A percentile compares a stretch with the other conserved stretches of the same genome.
phyloP scores from a whole-genome alignment of 2,329 filamentous ascomycete genomes.

The Leptodontidium sp. region DNA sequence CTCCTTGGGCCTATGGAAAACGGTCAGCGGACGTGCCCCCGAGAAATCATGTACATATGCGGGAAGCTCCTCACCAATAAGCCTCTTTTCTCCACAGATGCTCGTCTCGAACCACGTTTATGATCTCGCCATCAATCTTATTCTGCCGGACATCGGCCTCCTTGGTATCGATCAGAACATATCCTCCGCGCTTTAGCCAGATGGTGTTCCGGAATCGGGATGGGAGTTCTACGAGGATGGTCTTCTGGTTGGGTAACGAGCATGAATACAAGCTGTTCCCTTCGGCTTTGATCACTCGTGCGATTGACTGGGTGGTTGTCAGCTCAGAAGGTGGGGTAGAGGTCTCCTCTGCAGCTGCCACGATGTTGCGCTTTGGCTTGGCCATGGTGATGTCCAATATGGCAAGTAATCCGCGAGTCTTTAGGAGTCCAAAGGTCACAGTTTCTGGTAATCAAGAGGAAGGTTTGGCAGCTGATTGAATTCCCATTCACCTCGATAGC shows the following conservation, averaged over 20 bases:
- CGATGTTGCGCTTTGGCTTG: constrained; percentile 78
- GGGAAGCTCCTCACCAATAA: constrained; percentile 72
- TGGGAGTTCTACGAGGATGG: constrained; percentile 81
- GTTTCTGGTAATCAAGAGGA: not conserved
- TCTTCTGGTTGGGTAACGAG: constrained; percentile 70
- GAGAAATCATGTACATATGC: not conserved
- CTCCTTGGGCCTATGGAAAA: constrained; percentile 70
- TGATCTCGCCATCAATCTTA: constrained; percentile 86
- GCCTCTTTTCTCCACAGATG: constrained; percentile 87
- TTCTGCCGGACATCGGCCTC: constrained; percentile 72
- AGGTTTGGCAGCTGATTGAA: not conserved
- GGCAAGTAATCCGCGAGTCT: not conserved
- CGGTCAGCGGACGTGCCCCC: not conserved
- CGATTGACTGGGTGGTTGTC: constrained; percentile 71
- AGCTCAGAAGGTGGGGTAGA: constrained; percentile 65
- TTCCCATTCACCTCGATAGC: not conserved
- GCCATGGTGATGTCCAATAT: constrained; percentile 59
- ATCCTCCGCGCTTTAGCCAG: constrained; percentile 91
- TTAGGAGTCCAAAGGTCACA: not conserved
- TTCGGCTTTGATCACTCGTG: constrained; percentile 80
- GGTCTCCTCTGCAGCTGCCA: constrained; percentile 79
- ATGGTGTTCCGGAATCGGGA: constrained; percentile 89
- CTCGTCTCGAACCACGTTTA: constrained; percentile 92
- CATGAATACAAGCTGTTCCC: constrained; percentile 92
- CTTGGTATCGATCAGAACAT: constrained; percentile 80